Evolutionary conservation across 2,329 filamentous ascomycete genomes (phyloP).

Genomic region (Colletotrichum caudatum): DNA sequence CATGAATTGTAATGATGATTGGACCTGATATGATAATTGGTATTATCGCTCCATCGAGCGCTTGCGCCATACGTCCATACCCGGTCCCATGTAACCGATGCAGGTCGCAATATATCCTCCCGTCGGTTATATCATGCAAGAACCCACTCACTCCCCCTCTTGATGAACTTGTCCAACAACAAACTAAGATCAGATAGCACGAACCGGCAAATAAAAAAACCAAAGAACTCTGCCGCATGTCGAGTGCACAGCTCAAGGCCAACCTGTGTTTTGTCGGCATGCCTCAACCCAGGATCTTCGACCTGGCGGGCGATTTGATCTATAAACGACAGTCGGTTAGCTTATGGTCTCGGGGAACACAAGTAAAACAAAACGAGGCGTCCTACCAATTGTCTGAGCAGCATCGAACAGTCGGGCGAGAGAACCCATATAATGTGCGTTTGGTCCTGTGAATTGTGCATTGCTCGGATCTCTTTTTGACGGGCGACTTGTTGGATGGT

Average conservation of each 20-base stretch:
- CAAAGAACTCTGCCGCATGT: slow-evolving; percentile 97
- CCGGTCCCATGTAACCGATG: background rate
- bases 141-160: slow-evolving; percentile 96
- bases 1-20: background rate
- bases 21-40: background rate
- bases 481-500: slow-evolving; percentile 72
- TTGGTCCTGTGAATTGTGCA: slow-evolving; percentile 82
- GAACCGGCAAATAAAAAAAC: slow-evolving; percentile 95
- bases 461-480: slow-evolving; percentile 77
- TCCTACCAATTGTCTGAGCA: slow-evolving; percentile 87
- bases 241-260: slow-evolving; percentile 93
- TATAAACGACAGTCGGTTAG: slow-evolving; percentile 51
- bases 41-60: background rate
- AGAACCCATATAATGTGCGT: slow-evolving; percentile 91
- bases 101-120: background rate
- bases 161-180: slow-evolving; percentile 96
- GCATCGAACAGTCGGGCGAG: slow-evolving; percentile 93
- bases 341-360: background rate
- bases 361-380: slow-evolving; percentile 47
- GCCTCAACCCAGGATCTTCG: slow-evolving; percentile 91
- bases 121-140: slow-evolving; percentile 49
- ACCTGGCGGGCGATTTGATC: slow-evolving; percentile 97
- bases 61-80: slow-evolving; percentile 1
- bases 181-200: slow-evolving; percentile 86
- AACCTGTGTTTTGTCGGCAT: slow-evolving; percentile 93